Evolutionary conservation across 495 filamentous ascomycete genomes (phyloP), one percentile per base, ranked within the genome.

Genomic region (Podospora bellae-mahoneyi): DNA sequence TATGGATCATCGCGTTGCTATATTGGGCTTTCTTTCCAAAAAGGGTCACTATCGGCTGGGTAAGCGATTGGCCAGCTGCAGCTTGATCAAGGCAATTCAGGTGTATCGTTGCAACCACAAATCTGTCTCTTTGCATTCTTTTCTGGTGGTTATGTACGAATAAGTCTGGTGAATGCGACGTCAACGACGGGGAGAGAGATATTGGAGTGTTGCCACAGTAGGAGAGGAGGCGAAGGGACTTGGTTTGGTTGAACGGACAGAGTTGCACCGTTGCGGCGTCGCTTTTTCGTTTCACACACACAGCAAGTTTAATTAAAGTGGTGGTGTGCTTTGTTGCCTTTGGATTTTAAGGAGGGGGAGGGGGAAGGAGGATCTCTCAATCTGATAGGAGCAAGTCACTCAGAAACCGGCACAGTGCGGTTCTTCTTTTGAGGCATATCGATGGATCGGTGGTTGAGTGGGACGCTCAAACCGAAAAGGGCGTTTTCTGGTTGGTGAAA

Each of bases 401-500:
- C 30, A 48, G 39, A 48, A 16, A 48, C 39, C 15, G 39, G 39
- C 39, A 48, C 39, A 48, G 39, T 48, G 39, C 39, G 15, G 15
- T 48, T 48, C 39, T 48, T 16, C 15, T 48, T 48, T 48, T 48
- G 39, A 48, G 39, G 39, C 39, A 48, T 48, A 48, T 48, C 6
- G 39, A 48, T 58, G 55, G 55, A 20, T 56, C 6, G 54, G 54
- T 56, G 6, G 54, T 18, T 18, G 54, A 5, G 54, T 18, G 54
- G 54, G 54, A 18, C 18, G 18, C 20, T 57, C 54, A 39, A 39
- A 39, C 5, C 34, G 34, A 39, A 5, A 5, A 16, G 39, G 55
- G n/a, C 23, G 55, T 19, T 58, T 58, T 5, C 55, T 26, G 55
- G 55, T 58, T 58, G 55, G 55, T 58, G 55, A 58, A 20, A 19